A percentile compares a stretch with the other conserved stretches of the same genome.
These are phyloP conservation scores for Helenozyma baotianmanensis DNA, from an alignment of 805 yeast species.

Conservation along the genomic window DNA sequence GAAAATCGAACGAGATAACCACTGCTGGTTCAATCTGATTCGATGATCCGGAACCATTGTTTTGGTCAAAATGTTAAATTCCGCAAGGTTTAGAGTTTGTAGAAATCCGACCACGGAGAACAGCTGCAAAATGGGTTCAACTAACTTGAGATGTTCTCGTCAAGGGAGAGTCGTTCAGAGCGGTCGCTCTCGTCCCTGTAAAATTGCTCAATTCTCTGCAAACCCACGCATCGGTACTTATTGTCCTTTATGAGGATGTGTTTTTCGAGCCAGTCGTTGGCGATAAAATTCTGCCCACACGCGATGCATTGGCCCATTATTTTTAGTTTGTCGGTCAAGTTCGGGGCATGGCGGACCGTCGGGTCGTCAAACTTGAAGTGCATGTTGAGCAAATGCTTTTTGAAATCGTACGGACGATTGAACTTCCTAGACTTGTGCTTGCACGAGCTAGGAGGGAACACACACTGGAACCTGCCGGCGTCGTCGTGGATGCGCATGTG, in stretches of 20 bases:
- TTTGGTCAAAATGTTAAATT: too few relatives aligned
- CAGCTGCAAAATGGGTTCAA: too few relatives aligned
- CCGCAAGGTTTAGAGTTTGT: too few relatives aligned
- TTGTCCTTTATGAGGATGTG: constrained; percentile 41
- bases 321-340: constrained; percentile 38
- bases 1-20: too few relatives aligned
- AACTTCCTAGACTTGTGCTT: constrained; percentile 40
- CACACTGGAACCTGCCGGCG: constrained; percentile 40
- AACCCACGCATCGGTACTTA: constrained; percentile 2
- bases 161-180: too few relatives aligned
- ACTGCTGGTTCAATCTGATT: too few relatives aligned
- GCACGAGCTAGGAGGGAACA: constrained; percentile 36
- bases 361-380: constrained; percentile 42
- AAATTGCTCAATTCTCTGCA: constrained; percentile 6
- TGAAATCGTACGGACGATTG: constrained; percentile 44
- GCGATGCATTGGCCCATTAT: constrained; percentile 34
- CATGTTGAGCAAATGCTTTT: constrained; percentile 39
- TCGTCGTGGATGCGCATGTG: constrained; percentile 43
- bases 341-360: constrained; percentile 34
- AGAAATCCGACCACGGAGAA: too few relatives aligned
- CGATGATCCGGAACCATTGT: too few relatives aligned
- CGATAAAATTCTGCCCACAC: constrained; percentile 48
- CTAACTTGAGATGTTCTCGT: too few relatives aligned
- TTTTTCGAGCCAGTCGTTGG: constrained; percentile 51
- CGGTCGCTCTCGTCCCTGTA: constrained; percentile 3